Conservation (phyloP, 257 asterid genomes). For the Fraxinus cuspidata region DNA sequence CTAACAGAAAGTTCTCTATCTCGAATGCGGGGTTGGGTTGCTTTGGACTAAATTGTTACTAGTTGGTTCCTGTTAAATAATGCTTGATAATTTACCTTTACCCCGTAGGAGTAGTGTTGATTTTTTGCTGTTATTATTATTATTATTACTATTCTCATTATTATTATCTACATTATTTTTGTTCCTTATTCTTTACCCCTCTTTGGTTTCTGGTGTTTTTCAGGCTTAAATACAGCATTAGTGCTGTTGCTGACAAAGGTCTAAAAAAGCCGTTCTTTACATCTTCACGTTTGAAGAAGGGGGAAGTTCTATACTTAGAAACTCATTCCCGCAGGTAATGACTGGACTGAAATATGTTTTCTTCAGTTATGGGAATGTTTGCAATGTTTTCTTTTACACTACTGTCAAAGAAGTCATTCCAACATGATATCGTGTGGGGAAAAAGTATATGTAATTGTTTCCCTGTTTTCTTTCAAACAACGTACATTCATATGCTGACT, state of each 20-base stretch:
- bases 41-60: neutral
- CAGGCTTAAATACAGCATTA: conserved; percentile 94
- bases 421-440: neutral
- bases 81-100: neutral
- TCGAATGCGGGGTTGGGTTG: conserved; percentile 14
- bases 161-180: neutral
- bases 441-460: neutral
- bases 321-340: conserved; percentile 72
- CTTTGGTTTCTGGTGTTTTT: conserved; percentile 28
- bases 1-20: neutral
- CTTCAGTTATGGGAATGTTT: neutral
- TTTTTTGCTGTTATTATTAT: neutral
- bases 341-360: neutral
- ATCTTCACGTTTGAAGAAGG: conserved; percentile 91
- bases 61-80: neutral
- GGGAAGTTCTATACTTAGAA: conserved; percentile 90
- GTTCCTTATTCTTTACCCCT: conserved; percentile 4
- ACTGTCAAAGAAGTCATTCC: neutral
- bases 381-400: neutral
- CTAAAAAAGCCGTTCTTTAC: conserved; percentile 73
- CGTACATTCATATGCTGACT: neutral
- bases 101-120: neutral
- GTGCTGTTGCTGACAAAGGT: conserved; percentile 97
- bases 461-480: neutral
- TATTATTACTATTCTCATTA: too few relatives aligned